Percentiles rank a stretch among this genome's conserved stretches.
phyloP scores from a whole-genome alignment of 768 basidiomycete species.

The Phylloporus sp. region DNA sequence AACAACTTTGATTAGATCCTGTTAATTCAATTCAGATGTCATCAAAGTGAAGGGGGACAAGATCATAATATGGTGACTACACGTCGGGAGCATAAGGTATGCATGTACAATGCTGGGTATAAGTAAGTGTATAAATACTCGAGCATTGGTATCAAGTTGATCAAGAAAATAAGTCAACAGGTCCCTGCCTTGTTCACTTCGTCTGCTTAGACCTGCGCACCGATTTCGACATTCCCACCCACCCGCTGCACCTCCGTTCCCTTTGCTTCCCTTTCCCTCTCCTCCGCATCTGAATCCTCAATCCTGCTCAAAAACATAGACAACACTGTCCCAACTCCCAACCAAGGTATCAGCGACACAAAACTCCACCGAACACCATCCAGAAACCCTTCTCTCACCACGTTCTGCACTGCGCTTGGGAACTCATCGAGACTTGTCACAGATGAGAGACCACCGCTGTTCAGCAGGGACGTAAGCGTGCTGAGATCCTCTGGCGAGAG shows the following conservation, averaged over 20 bases:
- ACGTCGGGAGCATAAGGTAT: neutral
- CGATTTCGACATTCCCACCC: neutral
- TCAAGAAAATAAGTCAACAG: too few species aligned
- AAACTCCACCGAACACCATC: conserved; percentile 43
- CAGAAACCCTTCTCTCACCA: conserved; percentile 40
- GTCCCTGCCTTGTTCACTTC: neutral
- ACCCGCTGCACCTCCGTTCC: neutral
- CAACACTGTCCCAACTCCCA: conserved; percentile 31
- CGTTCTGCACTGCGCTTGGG: conserved; percentile 31
- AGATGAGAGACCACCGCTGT: conserved; percentile 30
- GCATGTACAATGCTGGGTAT: neutral
- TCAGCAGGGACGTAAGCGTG: conserved; percentile 22
- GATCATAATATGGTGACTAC: too few species aligned
- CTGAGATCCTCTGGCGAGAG: conserved; percentile 29
- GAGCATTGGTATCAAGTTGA: neutral
- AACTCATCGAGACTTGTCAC: conserved; percentile 36
- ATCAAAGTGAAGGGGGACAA: too few species aligned
- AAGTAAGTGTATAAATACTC: neutral
- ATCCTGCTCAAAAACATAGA: conserved; percentile 40
- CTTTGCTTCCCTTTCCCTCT: neutral
- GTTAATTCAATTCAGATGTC: too few species aligned
- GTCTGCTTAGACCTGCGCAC: neutral
- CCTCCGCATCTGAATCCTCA: conserved; percentile 19
- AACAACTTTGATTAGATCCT: too few species aligned
- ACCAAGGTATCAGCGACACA: conserved; percentile 48